These are phyloP conservation scores for Chalciporus pseudorubinellus DNA, from an alignment of 768 basidiomycete species.

Conservation along the genomic window DNA sequence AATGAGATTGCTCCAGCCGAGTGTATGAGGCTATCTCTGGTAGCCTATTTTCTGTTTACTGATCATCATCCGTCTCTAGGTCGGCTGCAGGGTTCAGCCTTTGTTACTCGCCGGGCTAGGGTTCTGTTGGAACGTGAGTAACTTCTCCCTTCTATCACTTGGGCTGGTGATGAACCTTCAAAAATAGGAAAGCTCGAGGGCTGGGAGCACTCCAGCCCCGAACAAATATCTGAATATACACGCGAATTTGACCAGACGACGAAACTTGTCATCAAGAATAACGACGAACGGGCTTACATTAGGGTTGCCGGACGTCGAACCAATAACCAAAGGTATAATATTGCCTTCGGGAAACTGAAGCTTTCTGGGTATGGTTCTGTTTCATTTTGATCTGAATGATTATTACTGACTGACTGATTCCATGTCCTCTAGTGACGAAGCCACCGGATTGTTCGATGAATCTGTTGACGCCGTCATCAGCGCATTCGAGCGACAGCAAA, in stretches of 20 bases:
- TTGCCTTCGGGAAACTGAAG: constrained; percentile 7
- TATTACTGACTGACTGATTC: background rate
- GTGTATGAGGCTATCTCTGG: constrained; percentile 12
- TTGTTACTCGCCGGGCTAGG: constrained; percentile 41
- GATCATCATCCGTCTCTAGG: constrained; percentile 26
- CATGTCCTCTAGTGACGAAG: constrained; percentile 3
- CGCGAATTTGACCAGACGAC: constrained; percentile 3
- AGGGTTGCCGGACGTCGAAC: constrained; percentile 5
- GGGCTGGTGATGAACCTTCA: background rate
- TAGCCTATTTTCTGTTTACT: background rate
- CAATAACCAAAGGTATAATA: background rate
- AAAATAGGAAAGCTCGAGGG: constrained; percentile 4
- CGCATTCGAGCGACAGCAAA: constrained; percentile 12
- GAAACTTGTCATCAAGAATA: constrained; percentile 4
- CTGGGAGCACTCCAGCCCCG: constrained; percentile 1
- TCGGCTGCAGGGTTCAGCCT: constrained; percentile 45
- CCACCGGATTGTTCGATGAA: constrained; percentile 6
- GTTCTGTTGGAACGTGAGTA: constrained; percentile 35
- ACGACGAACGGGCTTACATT: constrained; percentile 7
- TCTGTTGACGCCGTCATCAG: constrained; percentile 6
- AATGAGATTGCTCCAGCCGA: constrained; percentile 34
- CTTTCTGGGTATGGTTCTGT: constrained; percentile 8
- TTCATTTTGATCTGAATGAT: background rate
- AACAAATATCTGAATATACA: background rate
- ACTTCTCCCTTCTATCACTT: background rate